These are phyloP conservation scores for Trichophyton simii DNA, from an alignment of 2,329 filamentous ascomycete genomes.

Conservation along the genomic window DNA sequence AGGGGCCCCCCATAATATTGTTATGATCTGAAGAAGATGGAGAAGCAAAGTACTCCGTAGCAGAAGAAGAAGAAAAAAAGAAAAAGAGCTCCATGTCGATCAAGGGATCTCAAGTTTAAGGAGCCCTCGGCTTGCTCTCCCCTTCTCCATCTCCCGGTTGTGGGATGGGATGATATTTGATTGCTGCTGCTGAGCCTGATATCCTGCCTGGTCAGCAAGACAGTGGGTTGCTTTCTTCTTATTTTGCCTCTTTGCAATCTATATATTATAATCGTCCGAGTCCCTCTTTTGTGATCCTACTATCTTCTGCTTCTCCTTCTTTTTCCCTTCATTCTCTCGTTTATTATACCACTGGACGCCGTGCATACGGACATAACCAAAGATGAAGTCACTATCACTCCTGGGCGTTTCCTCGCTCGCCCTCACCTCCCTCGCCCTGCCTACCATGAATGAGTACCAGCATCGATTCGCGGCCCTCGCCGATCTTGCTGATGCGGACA, in stretches of 20 bases:
- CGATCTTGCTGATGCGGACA: constrained; percentile 10
- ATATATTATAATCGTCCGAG: too few relatives aligned
- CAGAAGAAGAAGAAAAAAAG: constrained; percentile 3
- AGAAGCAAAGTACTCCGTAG: background rate
- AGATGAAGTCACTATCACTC: background rate
- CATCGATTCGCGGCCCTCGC: background rate
- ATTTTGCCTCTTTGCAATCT: too few relatives aligned
- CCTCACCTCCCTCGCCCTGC: constrained; percentile 6
- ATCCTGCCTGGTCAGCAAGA: background rate
- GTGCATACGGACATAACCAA: background rate
- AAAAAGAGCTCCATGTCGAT: background rate
- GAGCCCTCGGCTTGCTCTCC: background rate
- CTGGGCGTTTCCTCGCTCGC: constrained; percentile 2
- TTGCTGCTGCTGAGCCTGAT: background rate
- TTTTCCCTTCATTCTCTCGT: background rate
- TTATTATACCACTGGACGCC: background rate
- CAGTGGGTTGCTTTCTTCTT: too few relatives aligned
- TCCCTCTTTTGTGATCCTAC: too few relatives aligned
- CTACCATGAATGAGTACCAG: background rate
- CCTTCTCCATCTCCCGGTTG: too few relatives aligned
- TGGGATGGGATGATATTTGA: background rate
- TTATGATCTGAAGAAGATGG: background rate
- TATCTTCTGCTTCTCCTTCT: background rate
- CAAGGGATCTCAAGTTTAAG: background rate
- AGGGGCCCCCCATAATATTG: too few relatives aligned